phyloP scores from a whole-genome alignment of 1,284 basidiomycete species.

The Psilocybe mexicana region DNA sequence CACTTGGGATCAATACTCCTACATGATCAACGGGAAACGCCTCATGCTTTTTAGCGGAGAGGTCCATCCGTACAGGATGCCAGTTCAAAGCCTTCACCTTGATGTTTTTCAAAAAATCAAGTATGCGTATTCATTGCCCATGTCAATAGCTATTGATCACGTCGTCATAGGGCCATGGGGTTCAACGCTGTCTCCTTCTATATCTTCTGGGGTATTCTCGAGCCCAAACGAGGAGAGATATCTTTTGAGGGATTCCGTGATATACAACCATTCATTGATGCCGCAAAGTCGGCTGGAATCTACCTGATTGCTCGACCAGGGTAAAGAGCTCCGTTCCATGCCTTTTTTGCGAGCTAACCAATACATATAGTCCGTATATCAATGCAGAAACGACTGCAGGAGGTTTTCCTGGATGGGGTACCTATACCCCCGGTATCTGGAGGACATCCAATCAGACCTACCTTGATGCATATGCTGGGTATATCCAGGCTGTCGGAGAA shows the following conservation, averaged over 20 bases:
- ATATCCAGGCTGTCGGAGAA: conserved; percentile 39
- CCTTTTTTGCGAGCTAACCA: not conserved
- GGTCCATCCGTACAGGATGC: conserved; percentile 46
- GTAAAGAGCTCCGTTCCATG: not conserved
- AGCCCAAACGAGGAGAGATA: conserved; percentile 44
- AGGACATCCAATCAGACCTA: conserved; percentile 46
- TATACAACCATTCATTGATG: conserved; percentile 48
- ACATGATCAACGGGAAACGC: conserved; percentile 47
- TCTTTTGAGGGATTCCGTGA: conserved; percentile 50
- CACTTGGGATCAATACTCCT: conserved; percentile 51
- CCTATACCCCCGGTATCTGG: conserved; percentile 45
- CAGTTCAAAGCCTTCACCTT: conserved; percentile 42
- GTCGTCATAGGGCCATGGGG: conserved; percentile 35
- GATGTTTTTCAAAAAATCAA: conserved; percentile 49
- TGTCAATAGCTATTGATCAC: not conserved
- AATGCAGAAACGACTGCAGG: conserved; percentile 56
- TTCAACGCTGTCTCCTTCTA: conserved; percentile 50
- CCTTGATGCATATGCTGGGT: conserved; percentile 42
- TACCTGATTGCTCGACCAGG: conserved; percentile 40
- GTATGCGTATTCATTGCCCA: conserved; percentile 16
- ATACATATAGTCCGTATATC: conserved; percentile 44
- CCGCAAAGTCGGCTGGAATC: conserved; percentile 45
- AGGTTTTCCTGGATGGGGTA: conserved; percentile 53
- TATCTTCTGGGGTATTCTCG: conserved; percentile 46
- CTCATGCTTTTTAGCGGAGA: conserved; percentile 48